Base-by-base conservation (phyloP, 1,139 yeast species). In the Yamadazyma sp. region DNA sequence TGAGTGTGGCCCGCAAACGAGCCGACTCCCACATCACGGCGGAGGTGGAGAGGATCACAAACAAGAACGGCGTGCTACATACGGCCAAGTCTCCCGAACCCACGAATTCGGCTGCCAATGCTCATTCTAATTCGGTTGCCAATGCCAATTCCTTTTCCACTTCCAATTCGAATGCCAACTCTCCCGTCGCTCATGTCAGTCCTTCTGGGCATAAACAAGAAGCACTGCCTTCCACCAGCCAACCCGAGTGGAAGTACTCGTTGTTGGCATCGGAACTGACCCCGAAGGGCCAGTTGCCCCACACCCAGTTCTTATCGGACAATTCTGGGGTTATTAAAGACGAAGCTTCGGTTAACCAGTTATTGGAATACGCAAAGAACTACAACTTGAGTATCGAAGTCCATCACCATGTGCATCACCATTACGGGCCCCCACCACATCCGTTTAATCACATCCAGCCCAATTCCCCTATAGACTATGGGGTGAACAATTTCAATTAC, bases 361-460 rank as follows among this genome's bases (percentile, higher is more conserved):
- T 85, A 8, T 69, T 84, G 9, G 74, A 77, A 25, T 73, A 81
- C 39, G 95, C 95, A 1, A 78, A 78, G 41, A 63, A 66, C 31
- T 67, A 78, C 47, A 74, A 78, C 22, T 70, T 86, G 40, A 74
- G 78, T 39, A 72, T 88, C 9, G 80, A 88, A 4, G 78, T 88
- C 13, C 95, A 87, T 60, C 96, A 88, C 56, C 96, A 88, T 59
- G 82, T 86, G 37, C 88, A 85, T 53, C 86, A 83, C 54, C 85
- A 78, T 54, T 78, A 79, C 53, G 61, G 72, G 2, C 70, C 76
- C 1, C 67, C 62, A 3, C 59, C 57, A n/a, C 60, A 62, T 37
- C 53, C 65, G 2, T 62, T 44, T 34, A 40, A 35, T 29, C 52
- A 48, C 26, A 39, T 48, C 7, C 47, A 37, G 29, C 33, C 39